These are phyloP conservation scores for Pinus taeda DNA, from an alignment of 75 land plant species.

Conservation along the genomic window DNA sequence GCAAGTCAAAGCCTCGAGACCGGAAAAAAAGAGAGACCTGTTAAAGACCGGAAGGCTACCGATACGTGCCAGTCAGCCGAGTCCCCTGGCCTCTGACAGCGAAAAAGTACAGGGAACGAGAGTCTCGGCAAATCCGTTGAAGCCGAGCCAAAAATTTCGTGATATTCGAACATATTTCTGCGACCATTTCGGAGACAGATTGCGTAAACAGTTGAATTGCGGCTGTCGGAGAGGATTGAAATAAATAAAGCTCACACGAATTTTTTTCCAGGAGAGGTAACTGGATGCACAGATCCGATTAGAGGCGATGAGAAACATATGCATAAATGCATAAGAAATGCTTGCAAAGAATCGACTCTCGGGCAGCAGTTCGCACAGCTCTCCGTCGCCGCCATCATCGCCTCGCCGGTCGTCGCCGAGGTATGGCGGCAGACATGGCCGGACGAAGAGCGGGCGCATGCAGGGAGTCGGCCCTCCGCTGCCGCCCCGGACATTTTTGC, in stretches of 20 bases:
- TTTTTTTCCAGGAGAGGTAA: not conserved
- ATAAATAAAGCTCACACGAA: not conserved
- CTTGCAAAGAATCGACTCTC: conserved; percentile 32
- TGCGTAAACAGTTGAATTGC: not conserved
- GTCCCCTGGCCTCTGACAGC: not conserved
- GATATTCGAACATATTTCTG: not conserved
- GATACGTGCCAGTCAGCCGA: not conserved
- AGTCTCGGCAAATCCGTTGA: not conserved
- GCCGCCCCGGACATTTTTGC: conserved; percentile 22
- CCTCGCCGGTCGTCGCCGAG: conserved; percentile 42
- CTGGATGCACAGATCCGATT: not conserved
- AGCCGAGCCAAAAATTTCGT: not conserved
- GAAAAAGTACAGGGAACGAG: not conserved
- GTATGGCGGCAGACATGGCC: conserved; percentile 7
- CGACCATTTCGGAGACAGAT: not conserved
- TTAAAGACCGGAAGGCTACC: not conserved
- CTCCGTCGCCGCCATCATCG: conserved; percentile 61
- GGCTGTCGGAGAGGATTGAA: not conserved
- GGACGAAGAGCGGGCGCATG: conserved; percentile 15
- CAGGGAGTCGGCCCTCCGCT: conserved; percentile 7
- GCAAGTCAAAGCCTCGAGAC: too few relatives aligned
- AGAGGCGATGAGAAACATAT: not conserved
- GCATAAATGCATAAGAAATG: conserved; percentile 1
- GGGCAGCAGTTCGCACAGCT: conserved; percentile 28
- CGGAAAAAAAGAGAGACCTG: too few relatives aligned